phyloP scores from a whole-genome alignment of 1,139 yeast species.

The Kluyveromyces sp. region DNA sequence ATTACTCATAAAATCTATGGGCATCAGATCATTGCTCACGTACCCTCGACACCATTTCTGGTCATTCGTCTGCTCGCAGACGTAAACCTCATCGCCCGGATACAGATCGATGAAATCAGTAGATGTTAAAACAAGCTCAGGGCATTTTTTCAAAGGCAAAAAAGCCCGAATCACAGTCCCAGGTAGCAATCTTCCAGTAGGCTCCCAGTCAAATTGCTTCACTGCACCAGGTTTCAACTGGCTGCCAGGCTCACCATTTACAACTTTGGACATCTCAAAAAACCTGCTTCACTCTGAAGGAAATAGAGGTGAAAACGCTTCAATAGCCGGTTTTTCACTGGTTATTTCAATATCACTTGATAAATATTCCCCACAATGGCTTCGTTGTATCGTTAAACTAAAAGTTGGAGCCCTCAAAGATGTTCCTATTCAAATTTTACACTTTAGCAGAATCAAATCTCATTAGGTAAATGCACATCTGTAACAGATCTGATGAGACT shows the following conservation, averaged over 20 bases:
- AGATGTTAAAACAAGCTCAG: constrained; percentile 25
- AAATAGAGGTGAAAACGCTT: too few species aligned
- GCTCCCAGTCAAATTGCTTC: constrained; percentile 36
- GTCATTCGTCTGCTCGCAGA: constrained; percentile 56
- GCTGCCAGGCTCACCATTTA: constrained; percentile 2
- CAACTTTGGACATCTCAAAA: not conserved
- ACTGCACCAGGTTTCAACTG: not conserved
- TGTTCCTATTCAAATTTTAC: not conserved
- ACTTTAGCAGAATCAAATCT: not conserved
- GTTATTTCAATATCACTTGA: too few species aligned
- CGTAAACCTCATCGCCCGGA: constrained; percentile 75
- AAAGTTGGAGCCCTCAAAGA: too few species aligned
- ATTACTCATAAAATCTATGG: constrained; percentile 59
- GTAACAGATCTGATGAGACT: not conserved
- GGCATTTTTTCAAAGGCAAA: constrained; percentile 46
- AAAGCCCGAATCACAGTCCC: constrained; percentile 56
- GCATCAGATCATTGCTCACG: constrained; percentile 53
- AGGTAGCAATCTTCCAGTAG: constrained; percentile 36
- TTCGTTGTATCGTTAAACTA: too few species aligned
- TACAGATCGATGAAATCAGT: constrained; percentile 47
- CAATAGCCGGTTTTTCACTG: too few species aligned
- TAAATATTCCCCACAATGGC: not conserved
- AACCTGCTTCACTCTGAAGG: not conserved
- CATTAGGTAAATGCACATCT: too few species aligned
- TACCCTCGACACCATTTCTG: constrained; percentile 80